Evolutionary conservation across 2,329 filamentous ascomycete genomes (phyloP), one percentile per base, ranked within the genome.

Genomic region (Fusarium multiceps): DNA sequence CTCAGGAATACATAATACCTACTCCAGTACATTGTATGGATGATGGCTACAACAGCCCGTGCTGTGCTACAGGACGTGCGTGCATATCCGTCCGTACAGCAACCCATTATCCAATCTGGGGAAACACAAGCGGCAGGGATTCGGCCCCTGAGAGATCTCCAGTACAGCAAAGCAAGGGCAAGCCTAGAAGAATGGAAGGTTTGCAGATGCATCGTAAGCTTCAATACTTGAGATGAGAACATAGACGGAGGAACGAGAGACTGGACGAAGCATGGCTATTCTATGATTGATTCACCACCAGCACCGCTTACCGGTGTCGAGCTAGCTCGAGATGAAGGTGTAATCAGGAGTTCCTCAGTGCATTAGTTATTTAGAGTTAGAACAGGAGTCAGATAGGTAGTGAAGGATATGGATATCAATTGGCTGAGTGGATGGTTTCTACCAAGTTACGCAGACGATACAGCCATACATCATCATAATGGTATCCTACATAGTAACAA

Each of bases 101-200:
- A 42, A 53, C 43, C 48, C 41, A 66, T 50, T 49, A 63, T 66
- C 60, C 49, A 53, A 61, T 68, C 67, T 63, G 49, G 66, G 62
- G 67, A 69, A 70, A 63, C 66, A 70, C 57, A 55, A 34, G 25
- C 23, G 45, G 30, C 53, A 69, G 56, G 66, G 67, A 43, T 63
- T 30, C 34, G 53, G 48, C 66, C 61, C 66, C 66, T 69, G 60
- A 57, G 47, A 21, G 55, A 55, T 55, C 55, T 64, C 23, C 49
- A 42, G 10, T 42, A 53, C 34, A 27, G 49, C 23, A 53, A 41
- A 48, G 42, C 51, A 66, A 51, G 66, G 66, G 61, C 64, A 49
- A 56, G 42, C 55, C 60, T 41, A 37, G 46, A 25, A 57, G 30
- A 23, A 13, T 13, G n/a, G 20, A 28, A 37, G 66, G 25, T 40